These are phyloP conservation scores for Tetrahymena borealis DNA, from an alignment of 73 alveolate species.

Conservation along the genomic window DNA sequence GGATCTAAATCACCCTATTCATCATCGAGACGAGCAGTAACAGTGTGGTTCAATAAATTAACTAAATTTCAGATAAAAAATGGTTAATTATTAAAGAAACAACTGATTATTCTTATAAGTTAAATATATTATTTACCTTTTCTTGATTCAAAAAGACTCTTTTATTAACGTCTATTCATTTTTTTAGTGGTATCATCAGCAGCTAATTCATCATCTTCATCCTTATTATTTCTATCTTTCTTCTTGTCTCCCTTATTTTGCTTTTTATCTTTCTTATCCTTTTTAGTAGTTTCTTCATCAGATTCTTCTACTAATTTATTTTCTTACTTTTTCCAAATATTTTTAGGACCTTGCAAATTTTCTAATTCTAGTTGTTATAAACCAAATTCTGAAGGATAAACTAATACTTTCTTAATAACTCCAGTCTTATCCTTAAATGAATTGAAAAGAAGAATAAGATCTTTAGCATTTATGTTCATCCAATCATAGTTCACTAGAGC, in stretches of 20 bases:
- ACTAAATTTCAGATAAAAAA: neutral
- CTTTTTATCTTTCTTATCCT: slow-evolving; percentile 33
- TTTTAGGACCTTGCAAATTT: slow-evolving; percentile 77
- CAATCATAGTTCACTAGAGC: slow-evolving; percentile 92
- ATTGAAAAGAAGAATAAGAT: slow-evolving; percentile 71
- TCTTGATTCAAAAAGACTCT: neutral
- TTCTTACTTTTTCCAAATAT: slow-evolving; percentile 33
- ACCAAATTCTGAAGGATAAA: slow-evolving; percentile 88
- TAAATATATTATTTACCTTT: neutral
- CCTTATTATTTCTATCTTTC: slow-evolving; percentile 21
- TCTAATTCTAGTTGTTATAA: slow-evolving; percentile 81
- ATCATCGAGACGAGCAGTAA: slow-evolving; percentile 46
- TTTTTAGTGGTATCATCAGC: neutral
- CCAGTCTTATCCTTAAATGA: slow-evolving; percentile 82
- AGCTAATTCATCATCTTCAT: slow-evolving; percentile 27
- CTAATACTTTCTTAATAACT: slow-evolving; percentile 68
- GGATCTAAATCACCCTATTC: slow-evolving; percentile 69
- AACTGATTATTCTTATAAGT: neutral
- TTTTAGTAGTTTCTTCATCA: slow-evolving; percentile 19
- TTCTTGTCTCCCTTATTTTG: slow-evolving; percentile 33
- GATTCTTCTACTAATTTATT: neutral
- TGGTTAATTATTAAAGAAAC: neutral
- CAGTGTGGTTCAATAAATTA: neutral
- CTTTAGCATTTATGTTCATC: slow-evolving; percentile 83
- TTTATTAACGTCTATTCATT: neutral